Evolutionary conservation across 116 monocot genomes (phyloP).

Genomic region (Dioscorea cayenensis): DNA sequence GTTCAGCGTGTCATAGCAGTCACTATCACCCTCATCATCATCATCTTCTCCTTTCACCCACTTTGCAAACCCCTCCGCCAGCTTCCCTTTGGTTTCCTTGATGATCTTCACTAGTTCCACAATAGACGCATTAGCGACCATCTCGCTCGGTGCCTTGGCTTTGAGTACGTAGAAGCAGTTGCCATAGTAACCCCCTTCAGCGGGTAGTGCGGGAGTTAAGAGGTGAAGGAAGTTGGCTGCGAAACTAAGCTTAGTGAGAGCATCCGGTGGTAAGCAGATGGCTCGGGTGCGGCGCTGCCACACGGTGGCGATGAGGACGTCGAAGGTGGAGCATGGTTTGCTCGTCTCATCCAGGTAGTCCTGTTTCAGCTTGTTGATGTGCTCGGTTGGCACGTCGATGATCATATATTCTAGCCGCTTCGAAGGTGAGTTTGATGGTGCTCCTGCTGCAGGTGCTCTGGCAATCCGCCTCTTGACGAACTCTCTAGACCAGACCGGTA

Average conservation of each 20-base stretch:
- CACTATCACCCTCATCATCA: slow-evolving; percentile 6
- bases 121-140: not conserved
- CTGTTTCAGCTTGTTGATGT: slow-evolving; percentile 8
- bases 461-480: not conserved
- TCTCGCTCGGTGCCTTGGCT: slow-evolving; percentile 4
- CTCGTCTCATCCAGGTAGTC: not conserved
- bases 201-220: not conserved
- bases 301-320: slow-evolving; percentile 8
- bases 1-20: slow-evolving; percentile 11
- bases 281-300: slow-evolving; percentile 20
- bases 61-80: slow-evolving; percentile 7
- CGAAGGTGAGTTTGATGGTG: not conserved
- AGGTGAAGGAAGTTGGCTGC: slow-evolving; percentile 7
- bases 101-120: slow-evolving; percentile 19
- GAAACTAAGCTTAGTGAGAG: slow-evolving; percentile 5
- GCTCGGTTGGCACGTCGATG: slow-evolving; percentile 4
- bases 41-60: slow-evolving; percentile 15
- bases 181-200: slow-evolving; percentile 20
- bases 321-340: slow-evolving; percentile 13
- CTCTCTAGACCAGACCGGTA: slow-evolving; percentile 14
- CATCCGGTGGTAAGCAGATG: not conserved
- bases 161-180: slow-evolving; percentile 25
- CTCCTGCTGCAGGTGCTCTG: not conserved
- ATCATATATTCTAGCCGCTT: not conserved
- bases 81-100: slow-evolving; percentile 13